A percentile compares a stretch with the other conserved stretches of the same genome.
Conservation (phyloP, 805 yeast species). For the Pichia nakasei region DNA sequence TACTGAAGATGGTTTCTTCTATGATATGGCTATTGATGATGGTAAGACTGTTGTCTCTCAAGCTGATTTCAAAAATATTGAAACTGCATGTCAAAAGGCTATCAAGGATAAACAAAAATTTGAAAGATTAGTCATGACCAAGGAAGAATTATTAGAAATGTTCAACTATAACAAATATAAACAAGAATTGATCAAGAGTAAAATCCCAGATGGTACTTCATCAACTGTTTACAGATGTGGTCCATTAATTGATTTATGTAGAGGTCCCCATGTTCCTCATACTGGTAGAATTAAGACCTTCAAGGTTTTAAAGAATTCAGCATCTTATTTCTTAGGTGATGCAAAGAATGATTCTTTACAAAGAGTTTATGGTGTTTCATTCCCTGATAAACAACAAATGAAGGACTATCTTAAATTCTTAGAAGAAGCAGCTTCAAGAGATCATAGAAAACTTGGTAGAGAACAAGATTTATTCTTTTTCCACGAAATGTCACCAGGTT, state of each 20-base stretch:
- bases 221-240: constrained; percentile 98
- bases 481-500: constrained; percentile 96
- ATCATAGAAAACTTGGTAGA: constrained; percentile 91
- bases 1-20: constrained; percentile 94
- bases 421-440: constrained; percentile 93
- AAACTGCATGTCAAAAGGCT: constrained; percentile 78
- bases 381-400: constrained; percentile 97
- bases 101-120: constrained; percentile 93
- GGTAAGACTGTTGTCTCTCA: constrained; percentile 72
- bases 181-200: constrained; percentile 74
- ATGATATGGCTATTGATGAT: constrained; percentile 81
- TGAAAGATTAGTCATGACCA: constrained; percentile 85
- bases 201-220: constrained; percentile 92
- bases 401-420: constrained; percentile 89
- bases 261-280: constrained; percentile 97
- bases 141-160: constrained; percentile 88
- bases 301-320: constrained; percentile 89
- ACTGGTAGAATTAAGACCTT: constrained; percentile 94
- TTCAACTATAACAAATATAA: constrained; percentile 94
- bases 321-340: constrained; percentile 94
- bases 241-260: constrained; percentile 90
- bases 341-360: constrained; percentile 88
- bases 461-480: constrained; percentile 95
- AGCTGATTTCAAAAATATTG: constrained; percentile 76
- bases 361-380: constrained; percentile 94